A percentile compares a stretch with the other conserved stretches of the same genome.
These are phyloP conservation scores for Trichopus zeylanicus DNA, from an alignment of 116 monocot genomes.

Conservation along the genomic window DNA sequence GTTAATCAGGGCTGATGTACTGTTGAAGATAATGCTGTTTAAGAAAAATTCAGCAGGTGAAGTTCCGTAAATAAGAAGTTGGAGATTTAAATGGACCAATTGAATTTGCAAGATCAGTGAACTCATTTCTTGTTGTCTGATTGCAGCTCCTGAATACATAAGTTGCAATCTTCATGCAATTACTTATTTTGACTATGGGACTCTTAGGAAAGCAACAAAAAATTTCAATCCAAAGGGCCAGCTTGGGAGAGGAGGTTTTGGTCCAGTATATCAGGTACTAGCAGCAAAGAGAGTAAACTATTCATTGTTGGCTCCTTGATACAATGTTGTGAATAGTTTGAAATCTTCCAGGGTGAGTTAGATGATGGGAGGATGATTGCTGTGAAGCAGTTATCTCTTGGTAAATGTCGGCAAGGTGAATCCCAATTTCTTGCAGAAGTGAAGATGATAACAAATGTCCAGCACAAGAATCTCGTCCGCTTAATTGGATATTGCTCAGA, in stretches of 20 bases:
- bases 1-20: background rate
- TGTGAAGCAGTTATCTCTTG: conserved; percentile 40
- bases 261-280: conserved; percentile 34
- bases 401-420: conserved; percentile 45
- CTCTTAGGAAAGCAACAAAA: conserved; percentile 43
- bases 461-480: conserved; percentile 50
- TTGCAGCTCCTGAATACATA: conserved; percentile 13
- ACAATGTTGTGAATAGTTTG: background rate
- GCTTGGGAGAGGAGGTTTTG: conserved; percentile 48
- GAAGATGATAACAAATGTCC: conserved; percentile 49
- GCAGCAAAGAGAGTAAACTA: background rate
- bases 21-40: background rate
- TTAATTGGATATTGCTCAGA: conserved; percentile 47
- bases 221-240: conserved; percentile 36
- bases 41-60: background rate
- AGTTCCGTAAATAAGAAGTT: background rate
- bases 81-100: background rate
- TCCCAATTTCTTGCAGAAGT: conserved; percentile 47
- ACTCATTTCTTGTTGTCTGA: background rate
- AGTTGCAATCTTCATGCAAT: conserved; percentile 15
- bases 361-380: conserved; percentile 43
- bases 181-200: conserved; percentile 26
- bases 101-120: background rate
- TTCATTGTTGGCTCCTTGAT: background rate
- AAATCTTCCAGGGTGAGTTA: conserved; percentile 25